A percentile compares a stretch with the other conserved stretches of the same genome.
These are phyloP conservation scores for Leptographium radiaticola DNA, from an alignment of 2,329 filamentous ascomycete species.

Conservation along the genomic window DNA sequence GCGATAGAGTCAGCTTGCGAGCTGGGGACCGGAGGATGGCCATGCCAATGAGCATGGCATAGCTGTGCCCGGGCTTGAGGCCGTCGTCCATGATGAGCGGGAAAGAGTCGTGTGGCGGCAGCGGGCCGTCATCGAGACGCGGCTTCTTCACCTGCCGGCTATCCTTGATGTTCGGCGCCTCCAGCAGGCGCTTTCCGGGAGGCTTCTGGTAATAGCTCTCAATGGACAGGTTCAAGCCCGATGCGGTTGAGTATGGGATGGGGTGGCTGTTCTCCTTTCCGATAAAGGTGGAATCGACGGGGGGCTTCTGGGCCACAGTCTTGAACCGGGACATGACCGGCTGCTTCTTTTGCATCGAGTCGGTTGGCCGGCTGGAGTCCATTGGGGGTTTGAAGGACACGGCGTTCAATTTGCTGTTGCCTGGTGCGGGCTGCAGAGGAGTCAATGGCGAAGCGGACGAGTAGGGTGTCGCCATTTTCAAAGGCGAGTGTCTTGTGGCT, in stretches of 20 bases:
- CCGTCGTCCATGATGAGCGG: conserved; percentile 74
- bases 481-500: conserved; percentile 50
- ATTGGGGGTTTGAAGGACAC: conserved; percentile 54
- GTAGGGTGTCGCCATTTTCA: conserved; percentile 42
- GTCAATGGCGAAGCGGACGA: conserved; percentile 45
- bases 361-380: conserved; percentile 39
- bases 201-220: conserved; percentile 41
- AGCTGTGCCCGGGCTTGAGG: conserved; percentile 80
- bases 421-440: conserved; percentile 39
- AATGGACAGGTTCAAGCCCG: conserved; percentile 34
- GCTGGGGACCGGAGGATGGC: conserved; percentile 79
- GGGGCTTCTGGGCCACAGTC: conserved; percentile 39
- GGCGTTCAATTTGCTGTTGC: conserved; percentile 48
- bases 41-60: conserved; percentile 92
- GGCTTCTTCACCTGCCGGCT: conserved; percentile 53
- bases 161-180: conserved; percentile 62
- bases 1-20: conserved; percentile 73
- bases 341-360: conserved; percentile 56
- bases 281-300: conserved; percentile 26
- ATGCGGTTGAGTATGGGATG: conserved; percentile 33
- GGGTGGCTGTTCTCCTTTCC: conserved; percentile 46
- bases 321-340: conserved; percentile 47
- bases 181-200: conserved; percentile 51
- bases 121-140: conserved; percentile 41
- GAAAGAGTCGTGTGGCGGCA: conserved; percentile 69